A percentile compares a stretch with the other conserved stretches of the same genome.
Conservation (phyloP, 1,284 basidiomycete species). For the Cerrena zonata region DNA sequence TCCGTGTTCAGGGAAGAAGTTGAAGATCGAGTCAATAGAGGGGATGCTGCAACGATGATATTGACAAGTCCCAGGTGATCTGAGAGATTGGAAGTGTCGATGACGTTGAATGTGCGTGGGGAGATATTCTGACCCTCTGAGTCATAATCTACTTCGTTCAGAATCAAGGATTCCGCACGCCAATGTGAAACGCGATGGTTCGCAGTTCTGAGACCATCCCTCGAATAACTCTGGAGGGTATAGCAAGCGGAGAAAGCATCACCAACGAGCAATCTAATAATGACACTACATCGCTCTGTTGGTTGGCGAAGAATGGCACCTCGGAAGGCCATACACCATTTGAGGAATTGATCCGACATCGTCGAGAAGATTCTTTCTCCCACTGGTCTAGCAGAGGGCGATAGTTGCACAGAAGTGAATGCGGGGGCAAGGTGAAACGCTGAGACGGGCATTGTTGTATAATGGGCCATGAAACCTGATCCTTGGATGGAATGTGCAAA, state of each 20-base stretch:
- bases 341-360: constrained; percentile 30
- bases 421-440: constrained; percentile 43
- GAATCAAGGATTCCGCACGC: constrained; percentile 28
- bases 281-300: constrained; percentile 5
- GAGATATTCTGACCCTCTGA: constrained; percentile 16
- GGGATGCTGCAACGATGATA: constrained; percentile 33
- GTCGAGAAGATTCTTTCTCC: constrained; percentile 20
- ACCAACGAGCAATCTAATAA: constrained; percentile 33
- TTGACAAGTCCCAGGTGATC: constrained; percentile 50
- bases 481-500: constrained; percentile 40
- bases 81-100: constrained; percentile 50
- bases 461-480: constrained; percentile 40
- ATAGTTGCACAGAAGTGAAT: constrained; percentile 17
- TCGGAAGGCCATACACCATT: constrained; percentile 33
- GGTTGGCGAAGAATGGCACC: constrained; percentile 5
- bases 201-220: constrained; percentile 14
- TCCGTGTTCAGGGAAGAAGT: constrained; percentile 39
- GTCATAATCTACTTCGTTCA: constrained; percentile 33
- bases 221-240: constrained; percentile 21
- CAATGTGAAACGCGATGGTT: constrained; percentile 32
- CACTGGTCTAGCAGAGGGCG: background rate
- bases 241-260: constrained; percentile 32
- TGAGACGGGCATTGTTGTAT: constrained; percentile 39
- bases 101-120: constrained; percentile 42
- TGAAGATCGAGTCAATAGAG: constrained; percentile 30